Base-by-base conservation (phyloP, 2,329 filamentous ascomycete genomes). In the Neocatenulostroma microsporum region DNA sequence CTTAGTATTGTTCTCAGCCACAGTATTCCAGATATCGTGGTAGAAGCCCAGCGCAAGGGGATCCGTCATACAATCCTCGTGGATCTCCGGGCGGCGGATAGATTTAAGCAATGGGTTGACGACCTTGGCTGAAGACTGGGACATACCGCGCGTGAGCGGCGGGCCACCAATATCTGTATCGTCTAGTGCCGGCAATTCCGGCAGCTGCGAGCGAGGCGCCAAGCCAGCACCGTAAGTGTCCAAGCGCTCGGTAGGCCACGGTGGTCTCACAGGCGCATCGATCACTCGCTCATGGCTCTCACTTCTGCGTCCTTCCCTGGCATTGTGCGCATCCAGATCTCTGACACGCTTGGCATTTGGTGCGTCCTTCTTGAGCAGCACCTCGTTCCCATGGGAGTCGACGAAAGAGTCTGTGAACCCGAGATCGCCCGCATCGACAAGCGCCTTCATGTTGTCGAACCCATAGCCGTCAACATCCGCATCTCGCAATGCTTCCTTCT, bases 1-100 rank as follows among this genome's bases (percentile, higher is more conserved):
- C 57, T 87, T 89, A 3, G 91, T 98, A 59, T 98, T 98, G 67
- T 96, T 96, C 45, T 83, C 79, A 1, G 91, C 91, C 36, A 87
- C 79, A 13, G 78, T 73, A 47, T 82, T 80, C 93, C 93, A 98
- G 2, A 85, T 79, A 44, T 94, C 84, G 30, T 91, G 76, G 57
- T 85, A 84, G 62, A 98, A 98, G 2, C 73, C 67, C 36, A 85
- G 74, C 40, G 81, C 80, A 26, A 98, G 64, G 0, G 93, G 91
- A 61, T 98, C 91, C 12, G 73, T 76, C 87, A 98, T 98, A 63
- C 89, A 96, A 57, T 96, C 84, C 50, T 88, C 84, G 45, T 85
- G 78, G 18, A 98, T 75, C 21, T 75, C 67, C 0, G 86, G 84
- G 14, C 73, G 74, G 40, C 76, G 75, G 51, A 96, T 79, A 39